Evolutionary conservation across 805 yeast species (phyloP).

Genomic region (Spathaspora passalidarum): DNA sequence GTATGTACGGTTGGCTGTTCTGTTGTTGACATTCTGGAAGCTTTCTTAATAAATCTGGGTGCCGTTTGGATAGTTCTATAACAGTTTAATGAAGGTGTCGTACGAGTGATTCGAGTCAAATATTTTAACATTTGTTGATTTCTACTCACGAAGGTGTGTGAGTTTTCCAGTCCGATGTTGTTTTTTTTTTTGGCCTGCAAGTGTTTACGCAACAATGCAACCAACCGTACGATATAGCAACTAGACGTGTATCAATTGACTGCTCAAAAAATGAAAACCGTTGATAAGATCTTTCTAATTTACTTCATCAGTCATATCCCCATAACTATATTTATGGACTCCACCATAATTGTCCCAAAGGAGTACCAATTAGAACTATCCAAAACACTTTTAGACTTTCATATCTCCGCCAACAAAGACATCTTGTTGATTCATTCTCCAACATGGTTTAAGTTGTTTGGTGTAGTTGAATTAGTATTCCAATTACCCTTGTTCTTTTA

Average conservation of each 20-base stretch:
- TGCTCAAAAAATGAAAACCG: constrained; percentile 2
- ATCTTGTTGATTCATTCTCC: constrained; percentile 60
- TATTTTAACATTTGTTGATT: not conserved
- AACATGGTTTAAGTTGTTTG: constrained; percentile 71
- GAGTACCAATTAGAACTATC: constrained; percentile 49
- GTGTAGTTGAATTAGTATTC: constrained; percentile 64
- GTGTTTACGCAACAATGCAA: too few species aligned
- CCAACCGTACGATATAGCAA: too few species aligned
- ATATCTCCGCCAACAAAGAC: constrained; percentile 66
- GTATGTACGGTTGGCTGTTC: not conserved
- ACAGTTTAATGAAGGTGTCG: not conserved
- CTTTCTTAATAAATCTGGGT: not conserved
- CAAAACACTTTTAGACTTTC: constrained; percentile 49
- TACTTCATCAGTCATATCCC: constrained; percentile 69
- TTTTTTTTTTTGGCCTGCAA: too few species aligned
- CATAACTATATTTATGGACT: constrained; percentile 72
- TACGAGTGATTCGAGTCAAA: not conserved
- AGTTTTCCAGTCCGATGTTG: not conserved
- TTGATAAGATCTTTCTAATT: constrained; percentile 45
- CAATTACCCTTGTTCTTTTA: constrained; percentile 77
- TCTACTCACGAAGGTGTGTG: not conserved
- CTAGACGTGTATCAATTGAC: too few species aligned
- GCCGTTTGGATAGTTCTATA: not conserved
- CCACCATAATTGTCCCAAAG: constrained; percentile 64
- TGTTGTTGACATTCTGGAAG: too few species aligned